Conservation (phyloP, 495 filamentous ascomycete genomes). For the Tirmania nivea region DNA sequence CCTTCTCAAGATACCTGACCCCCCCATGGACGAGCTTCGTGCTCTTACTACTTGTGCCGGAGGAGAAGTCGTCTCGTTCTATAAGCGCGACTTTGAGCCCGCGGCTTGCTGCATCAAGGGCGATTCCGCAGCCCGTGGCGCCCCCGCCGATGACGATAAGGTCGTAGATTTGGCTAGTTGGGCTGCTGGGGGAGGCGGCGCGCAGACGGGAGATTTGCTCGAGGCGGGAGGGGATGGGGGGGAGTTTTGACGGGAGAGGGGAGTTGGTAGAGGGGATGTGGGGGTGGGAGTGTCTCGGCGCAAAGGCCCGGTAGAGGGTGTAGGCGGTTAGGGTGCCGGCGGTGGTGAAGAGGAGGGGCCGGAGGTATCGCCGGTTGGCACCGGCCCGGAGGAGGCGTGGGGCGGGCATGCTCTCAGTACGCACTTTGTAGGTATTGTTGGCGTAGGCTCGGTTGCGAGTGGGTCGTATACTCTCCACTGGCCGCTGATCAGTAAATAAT, state of each 20-base stretch:
- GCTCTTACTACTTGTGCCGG: slow-evolving; percentile 87
- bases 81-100: slow-evolving; percentile 83
- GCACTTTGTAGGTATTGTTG: no score
- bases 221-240: slow-evolving; percentile 35
- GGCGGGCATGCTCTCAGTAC: neutral
- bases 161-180: slow-evolving; percentile 38
- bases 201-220: slow-evolving; percentile 28
- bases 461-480: no score
- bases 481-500: no score
- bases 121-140: slow-evolving; percentile 81
- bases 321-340: slow-evolving; percentile 20
- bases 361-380: slow-evolving; percentile 24
- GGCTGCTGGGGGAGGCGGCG: slow-evolving; percentile 17
- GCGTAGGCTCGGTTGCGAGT: no score
- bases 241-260: slow-evolving; percentile 46
- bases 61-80: slow-evolving; percentile 88
- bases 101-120: slow-evolving; percentile 78
- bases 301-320: neutral
- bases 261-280: neutral
- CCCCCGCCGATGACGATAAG: slow-evolving; percentile 79
- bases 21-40: slow-evolving; percentile 96
- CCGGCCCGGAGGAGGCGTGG: neutral
- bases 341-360: slow-evolving; percentile 36
- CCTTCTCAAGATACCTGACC: slow-evolving; percentile 91
- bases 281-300: neutral